Percentiles rank a stretch among this genome's conserved stretches.
These are phyloP conservation scores for Telfairia occidentalis DNA, from an alignment of 331 rosid species.

Conservation along the genomic window DNA sequence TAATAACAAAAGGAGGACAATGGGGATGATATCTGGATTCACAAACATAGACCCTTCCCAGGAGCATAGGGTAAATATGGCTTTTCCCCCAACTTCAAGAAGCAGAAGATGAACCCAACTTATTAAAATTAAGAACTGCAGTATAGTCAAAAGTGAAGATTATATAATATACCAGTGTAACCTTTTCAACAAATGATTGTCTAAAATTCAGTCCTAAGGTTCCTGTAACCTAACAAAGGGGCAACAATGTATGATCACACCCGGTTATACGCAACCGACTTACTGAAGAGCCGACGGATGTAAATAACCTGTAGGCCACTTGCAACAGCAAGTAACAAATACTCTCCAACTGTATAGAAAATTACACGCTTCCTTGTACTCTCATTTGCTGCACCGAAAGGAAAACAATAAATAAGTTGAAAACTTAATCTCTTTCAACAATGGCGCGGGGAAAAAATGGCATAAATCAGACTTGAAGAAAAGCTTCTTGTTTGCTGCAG, in stretches of 20 bases:
- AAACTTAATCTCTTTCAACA: not conserved
- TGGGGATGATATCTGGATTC: not conserved
- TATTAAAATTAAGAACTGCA: not conserved
- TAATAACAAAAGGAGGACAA: not conserved
- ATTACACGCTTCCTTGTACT: conserved; percentile 78
- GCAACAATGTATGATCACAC: conserved; percentile 33
- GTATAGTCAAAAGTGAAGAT: not conserved
- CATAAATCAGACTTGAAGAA: not conserved
- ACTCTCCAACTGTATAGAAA: conserved; percentile 70
- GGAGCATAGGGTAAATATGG: not conserved
- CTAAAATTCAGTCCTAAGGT: conserved; percentile 8
- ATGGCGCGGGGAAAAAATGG: not conserved
- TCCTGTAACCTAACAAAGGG: not conserved
- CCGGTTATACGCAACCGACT: conserved; percentile 79
- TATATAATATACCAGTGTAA: not conserved
- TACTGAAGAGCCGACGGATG: conserved; percentile 89
- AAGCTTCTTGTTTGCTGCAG: not conserved
- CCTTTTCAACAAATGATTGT: not conserved
- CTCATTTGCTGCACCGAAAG: conserved; percentile 59
- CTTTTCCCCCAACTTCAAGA: not conserved
- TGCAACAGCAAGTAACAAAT: conserved; percentile 51
- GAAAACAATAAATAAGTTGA: not conserved
- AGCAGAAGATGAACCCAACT: not conserved
- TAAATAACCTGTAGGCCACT: conserved; percentile 67
- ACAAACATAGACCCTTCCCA: not conserved